phyloP scores from a whole-genome alignment of 768 basidiomycete genomes.

The Dentipellis sp. region DNA sequence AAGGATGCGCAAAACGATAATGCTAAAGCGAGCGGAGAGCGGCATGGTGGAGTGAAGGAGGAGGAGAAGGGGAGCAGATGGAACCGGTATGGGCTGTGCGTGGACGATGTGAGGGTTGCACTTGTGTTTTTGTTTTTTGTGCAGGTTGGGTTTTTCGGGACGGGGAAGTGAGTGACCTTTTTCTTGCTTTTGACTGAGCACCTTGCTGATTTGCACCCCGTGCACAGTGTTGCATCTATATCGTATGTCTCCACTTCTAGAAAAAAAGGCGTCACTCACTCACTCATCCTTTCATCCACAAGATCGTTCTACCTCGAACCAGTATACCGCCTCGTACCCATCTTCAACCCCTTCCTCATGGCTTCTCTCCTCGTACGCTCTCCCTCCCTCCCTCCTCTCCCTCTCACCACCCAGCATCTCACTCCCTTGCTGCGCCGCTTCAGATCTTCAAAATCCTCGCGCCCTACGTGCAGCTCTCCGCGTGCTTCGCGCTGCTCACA shows the following conservation, averaged over 20 bases:
- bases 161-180: conserved; percentile 54
- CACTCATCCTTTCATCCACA: conserved; percentile 63
- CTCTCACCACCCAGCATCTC: background rate
- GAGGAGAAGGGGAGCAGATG: conserved; percentile 7
- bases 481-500: conserved; percentile 60
- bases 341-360: conserved; percentile 85
- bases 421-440: background rate
- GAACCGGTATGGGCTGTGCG: conserved; percentile 12
- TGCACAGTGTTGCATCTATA: conserved; percentile 16
- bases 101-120: conserved; percentile 63
- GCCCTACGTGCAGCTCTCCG: conserved; percentile 71
- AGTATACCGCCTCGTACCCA: conserved; percentile 78
- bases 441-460: conserved; percentile 78
- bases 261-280: background rate
- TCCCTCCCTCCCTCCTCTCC: background rate
- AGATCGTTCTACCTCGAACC: conserved; percentile 85
- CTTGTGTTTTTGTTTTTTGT: conserved; percentile 82
- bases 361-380: conserved; percentile 50
- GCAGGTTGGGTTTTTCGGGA: conserved; percentile 81
- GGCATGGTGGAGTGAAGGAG: background rate
- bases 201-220: background rate
- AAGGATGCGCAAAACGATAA: background rate
- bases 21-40: background rate
- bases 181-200: background rate
- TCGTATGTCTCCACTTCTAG: conserved; percentile 4